Evolutionary conservation across 2,329 filamentous ascomycete genomes (phyloP).

Genomic region (Aureobasidium sp.): DNA sequence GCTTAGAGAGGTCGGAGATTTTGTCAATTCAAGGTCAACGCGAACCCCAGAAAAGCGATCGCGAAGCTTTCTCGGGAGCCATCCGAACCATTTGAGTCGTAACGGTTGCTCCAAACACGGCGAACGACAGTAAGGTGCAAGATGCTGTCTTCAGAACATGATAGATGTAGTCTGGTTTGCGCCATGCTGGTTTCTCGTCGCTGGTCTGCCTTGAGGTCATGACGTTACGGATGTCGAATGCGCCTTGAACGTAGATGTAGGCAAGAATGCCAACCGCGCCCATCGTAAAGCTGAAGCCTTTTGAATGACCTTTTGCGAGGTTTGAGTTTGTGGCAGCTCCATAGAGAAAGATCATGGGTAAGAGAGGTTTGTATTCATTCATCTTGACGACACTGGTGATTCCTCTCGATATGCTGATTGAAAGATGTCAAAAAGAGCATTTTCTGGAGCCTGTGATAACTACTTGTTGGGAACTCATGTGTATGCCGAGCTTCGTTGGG

Average conservation of each 20-base stretch:
- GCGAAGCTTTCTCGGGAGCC: neutral
- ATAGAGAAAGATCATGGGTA: neutral
- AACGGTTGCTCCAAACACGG: neutral
- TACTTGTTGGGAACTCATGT: neutral
- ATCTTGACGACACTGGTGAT: neutral
- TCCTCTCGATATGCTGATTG: neutral
- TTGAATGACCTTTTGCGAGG: neutral
- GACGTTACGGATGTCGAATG: neutral
- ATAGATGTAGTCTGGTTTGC: neutral
- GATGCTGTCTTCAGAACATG: neutral
- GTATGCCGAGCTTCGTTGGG: neutral
- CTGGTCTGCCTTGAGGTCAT: neutral
- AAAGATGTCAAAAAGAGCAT: neutral
- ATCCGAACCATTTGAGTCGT: neutral
- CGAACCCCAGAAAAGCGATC: too few species aligned
- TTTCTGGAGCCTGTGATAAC: neutral
- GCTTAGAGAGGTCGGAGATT: too few species aligned
- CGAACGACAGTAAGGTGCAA: neutral
- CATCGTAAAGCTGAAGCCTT: neutral
- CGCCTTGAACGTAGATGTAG: neutral
- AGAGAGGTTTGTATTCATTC: neutral
- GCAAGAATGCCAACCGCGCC: neutral
- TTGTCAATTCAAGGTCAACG: too few species aligned
- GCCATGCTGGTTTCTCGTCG: neutral
- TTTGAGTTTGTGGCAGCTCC: neutral